Base-by-base conservation (phyloP, 805 yeast genomes). In the Saccharomycopsis fodiens region DNA sequence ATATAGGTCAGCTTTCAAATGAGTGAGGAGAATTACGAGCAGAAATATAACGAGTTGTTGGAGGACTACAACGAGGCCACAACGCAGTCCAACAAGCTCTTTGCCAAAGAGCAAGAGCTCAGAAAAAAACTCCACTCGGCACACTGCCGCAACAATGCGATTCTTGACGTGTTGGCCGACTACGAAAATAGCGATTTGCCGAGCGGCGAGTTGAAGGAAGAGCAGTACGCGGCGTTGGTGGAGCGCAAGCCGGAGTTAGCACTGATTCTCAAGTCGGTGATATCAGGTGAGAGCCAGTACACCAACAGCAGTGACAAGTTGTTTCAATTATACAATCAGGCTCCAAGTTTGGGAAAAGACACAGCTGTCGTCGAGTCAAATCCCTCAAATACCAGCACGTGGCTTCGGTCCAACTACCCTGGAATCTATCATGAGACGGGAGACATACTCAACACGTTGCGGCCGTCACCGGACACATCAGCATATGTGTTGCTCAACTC, bases 401-500 rank as follows among this genome's bases (percentile, higher is more conserved):
- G 50, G 50, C 39, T 46, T 12, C 15, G 36, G 23, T 38, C 25
- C 17, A 42, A 46, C 23, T 43, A 46, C 16, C 46, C 46, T 4
- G 30, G 30, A 12, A 46, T 46, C 10, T 46, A 42, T 34, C 42
- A 38, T 20, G 50, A 46, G n/a, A 38, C 50, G 8, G 50, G 50
- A 16, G 47, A 46, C 32, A 42, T 46, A 13, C 21, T 46, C 5
- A 43, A 39, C 17, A 46, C 50, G 19, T 22, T 46, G 4, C 22
- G 41, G 5, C 50, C 47, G 3, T 19, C 25, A 3, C 46, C 50
- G n/a, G 31, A 46, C 27, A 42, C 50, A 3, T 37, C 44, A 3
- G 50, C 50, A 5, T 42, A 46, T 19, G 25, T 42, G 16, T 39
- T 46, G 27, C 39, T 46, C 43, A 46, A 46, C 20, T 42, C 46